Conservation (phyloP, 352 stramenopile genomes). For the Phytophthora pini region DNA sequence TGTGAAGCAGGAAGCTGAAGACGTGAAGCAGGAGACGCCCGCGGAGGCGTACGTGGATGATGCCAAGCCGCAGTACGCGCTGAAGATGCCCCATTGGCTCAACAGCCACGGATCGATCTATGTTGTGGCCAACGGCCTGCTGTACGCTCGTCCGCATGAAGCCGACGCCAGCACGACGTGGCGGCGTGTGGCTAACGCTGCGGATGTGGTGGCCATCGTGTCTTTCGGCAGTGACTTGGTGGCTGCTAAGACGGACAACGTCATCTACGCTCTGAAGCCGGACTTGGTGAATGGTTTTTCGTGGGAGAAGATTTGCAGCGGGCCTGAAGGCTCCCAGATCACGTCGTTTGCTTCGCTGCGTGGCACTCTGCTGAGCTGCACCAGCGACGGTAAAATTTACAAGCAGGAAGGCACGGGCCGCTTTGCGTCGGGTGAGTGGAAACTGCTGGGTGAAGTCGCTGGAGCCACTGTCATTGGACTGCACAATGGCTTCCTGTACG, state of each 20-base stretch:
- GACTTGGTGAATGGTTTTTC: conserved; percentile 27
- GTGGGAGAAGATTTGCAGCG: conserved; percentile 65
- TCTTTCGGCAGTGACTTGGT: conserved; percentile 82
- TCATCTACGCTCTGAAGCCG: conserved; percentile 61
- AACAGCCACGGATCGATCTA: conserved; percentile 80
- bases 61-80: conserved; percentile 41
- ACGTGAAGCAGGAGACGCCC: conserved; percentile 18
- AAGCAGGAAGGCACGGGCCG: conserved; percentile 70
- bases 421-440: conserved; percentile 73
- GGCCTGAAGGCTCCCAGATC: conserved; percentile 47
- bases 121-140: conserved; percentile 54
- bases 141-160: conserved; percentile 75
- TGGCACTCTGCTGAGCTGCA: conserved; percentile 70
- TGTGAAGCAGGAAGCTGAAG: conserved; percentile 20
- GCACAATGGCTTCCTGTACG: conserved; percentile 83
- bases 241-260: conserved; percentile 59
- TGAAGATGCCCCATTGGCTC: conserved; percentile 76
- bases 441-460: conserved; percentile 49
- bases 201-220: conserved; percentile 62
- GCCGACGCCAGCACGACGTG: conserved; percentile 48
- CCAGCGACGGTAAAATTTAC: conserved; percentile 60
- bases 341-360: conserved; percentile 72
- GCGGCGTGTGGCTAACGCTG: conserved; percentile 47
- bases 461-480: conserved; percentile 59
- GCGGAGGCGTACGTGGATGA: conserved; percentile 29